These are phyloP conservation scores for Oxyria digyna DNA, from an alignment of 148 eudicot genomes.

Conservation along the genomic window DNA sequence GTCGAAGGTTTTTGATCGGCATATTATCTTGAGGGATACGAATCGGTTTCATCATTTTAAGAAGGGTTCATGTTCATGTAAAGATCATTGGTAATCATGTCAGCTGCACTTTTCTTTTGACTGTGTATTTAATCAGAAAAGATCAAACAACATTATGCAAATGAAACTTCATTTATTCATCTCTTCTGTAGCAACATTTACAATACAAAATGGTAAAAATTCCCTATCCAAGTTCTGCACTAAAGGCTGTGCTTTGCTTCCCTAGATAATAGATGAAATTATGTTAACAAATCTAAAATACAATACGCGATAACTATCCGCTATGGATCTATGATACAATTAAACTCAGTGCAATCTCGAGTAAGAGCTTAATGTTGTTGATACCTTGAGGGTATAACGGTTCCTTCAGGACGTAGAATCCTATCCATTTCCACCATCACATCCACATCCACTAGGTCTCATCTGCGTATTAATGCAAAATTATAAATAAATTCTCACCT, in stretches of 20 bases:
- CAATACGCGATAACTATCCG: no score
- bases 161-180: not conserved
- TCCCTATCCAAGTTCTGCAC: not conserved
- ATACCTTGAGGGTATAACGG: constrained; percentile 67
- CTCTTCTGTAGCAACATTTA: not conserved
- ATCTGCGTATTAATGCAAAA: constrained; percentile 25
- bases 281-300: not conserved
- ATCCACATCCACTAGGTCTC: constrained; percentile 77
- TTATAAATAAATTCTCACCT: no score
- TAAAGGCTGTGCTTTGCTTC: not conserved
- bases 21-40: constrained; percentile 49
- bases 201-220: not conserved
- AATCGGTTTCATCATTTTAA: constrained; percentile 58
- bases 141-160: not conserved
- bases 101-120: not conserved
- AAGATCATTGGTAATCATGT: constrained; percentile 38
- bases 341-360: not conserved
- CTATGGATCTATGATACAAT: not conserved
- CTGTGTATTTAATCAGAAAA: no score
- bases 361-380: constrained; percentile 21
- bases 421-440: constrained; percentile 82
- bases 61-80: constrained; percentile 47
- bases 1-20: constrained; percentile 31
- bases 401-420: constrained; percentile 83
- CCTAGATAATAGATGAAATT: not conserved